Base-by-base conservation (phyloP, 768 basidiomycete species). In the Suillus luteus region DNA sequence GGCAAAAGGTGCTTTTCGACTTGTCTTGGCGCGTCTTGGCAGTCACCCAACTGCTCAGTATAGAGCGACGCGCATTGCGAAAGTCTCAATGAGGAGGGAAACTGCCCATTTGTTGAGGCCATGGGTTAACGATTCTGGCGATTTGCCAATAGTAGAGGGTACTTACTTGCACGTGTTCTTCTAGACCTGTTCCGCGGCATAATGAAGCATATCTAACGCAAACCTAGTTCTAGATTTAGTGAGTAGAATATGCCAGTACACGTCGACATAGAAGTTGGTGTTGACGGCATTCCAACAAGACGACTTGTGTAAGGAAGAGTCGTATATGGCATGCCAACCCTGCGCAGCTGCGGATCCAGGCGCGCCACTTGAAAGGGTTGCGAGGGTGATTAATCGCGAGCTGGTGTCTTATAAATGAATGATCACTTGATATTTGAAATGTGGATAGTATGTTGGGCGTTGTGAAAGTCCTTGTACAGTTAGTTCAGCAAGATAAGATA, bases 401-500 rank as follows among this genome's bases (percentile, higher is more conserved):
- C 12, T 33, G 27, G 27, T 1, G 27, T 27, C 27, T 27, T 54
- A 19, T 54, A 33, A 33, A 54, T 54, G 52, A 54, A 52, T 31
- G 31, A 31, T 4, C 31, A 31, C 2, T 31, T 31, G 7, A 2
- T 48, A 52, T 51, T 51, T 51, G 24, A 51, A 51, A 51, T 52
- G 10, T 10, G 3, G 24, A 49, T 49, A 49, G 24, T 24, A 22
- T 14, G 10, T 17, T 33, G 17, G 31, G 52, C 52, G 31, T 15
- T 27, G 15, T 33, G 10, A 19, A 54, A 31, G 31, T 5, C 52
- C 52, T 54, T 33, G 33, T 10, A 33, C 19, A 19, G 52, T 54
- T 54, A 54, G 52, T 51, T 51, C 49, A 35, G 37, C 22, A 17
- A 58, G 55, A 58, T 58, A 58, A 58, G 55, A 58, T 58, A 58